Evolutionary conservation across 2,329 filamentous ascomycete genomes (phyloP).

Genomic region (Exophiala sp.): DNA sequence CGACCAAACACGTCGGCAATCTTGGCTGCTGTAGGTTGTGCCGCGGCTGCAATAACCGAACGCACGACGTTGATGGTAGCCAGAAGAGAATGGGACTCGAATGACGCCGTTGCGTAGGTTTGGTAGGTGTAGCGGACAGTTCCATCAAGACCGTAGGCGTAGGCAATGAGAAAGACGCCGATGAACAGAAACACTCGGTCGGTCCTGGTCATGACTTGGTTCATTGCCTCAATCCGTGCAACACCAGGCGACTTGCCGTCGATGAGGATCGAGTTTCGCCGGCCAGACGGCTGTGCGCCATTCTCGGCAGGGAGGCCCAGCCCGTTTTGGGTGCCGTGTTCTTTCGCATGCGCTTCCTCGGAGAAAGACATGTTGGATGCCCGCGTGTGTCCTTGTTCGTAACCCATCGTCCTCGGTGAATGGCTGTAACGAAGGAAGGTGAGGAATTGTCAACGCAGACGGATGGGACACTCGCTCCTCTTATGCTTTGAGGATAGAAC

Average conservation of each 20-base stretch:
- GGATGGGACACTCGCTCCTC: not conserved
- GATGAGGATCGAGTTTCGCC: slow-evolving; percentile 23
- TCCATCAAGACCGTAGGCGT: slow-evolving; percentile 46
- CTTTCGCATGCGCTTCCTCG: slow-evolving; percentile 6
- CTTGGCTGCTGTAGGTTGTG: slow-evolving; percentile 54
- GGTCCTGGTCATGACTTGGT: slow-evolving; percentile 45
- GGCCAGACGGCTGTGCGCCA: not conserved
- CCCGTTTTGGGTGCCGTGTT: not conserved
- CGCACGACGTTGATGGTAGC: slow-evolving; percentile 55
- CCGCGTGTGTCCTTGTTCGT: not conserved
- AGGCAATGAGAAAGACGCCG: slow-evolving; percentile 58
- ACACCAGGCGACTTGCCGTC: slow-evolving; percentile 48
- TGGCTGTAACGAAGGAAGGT: not conserved
- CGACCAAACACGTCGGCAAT: slow-evolving; percentile 59
- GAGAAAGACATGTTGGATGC: slow-evolving; percentile 12
- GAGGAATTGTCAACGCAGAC: not conserved
- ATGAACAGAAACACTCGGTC: slow-evolving; percentile 56
- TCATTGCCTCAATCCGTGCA: slow-evolving; percentile 53
- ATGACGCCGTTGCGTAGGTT: slow-evolving; percentile 50
- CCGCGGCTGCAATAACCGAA: slow-evolving; percentile 55
- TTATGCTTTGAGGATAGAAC: not conserved
- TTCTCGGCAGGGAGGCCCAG: not conserved
- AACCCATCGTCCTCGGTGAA: not conserved
- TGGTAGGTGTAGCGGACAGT: slow-evolving; percentile 29
- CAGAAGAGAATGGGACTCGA: slow-evolving; percentile 50